These are phyloP conservation scores for Incumbomyces lentus DNA, from an alignment of 2,329 filamentous ascomycete genomes.

Conservation along the genomic window DNA sequence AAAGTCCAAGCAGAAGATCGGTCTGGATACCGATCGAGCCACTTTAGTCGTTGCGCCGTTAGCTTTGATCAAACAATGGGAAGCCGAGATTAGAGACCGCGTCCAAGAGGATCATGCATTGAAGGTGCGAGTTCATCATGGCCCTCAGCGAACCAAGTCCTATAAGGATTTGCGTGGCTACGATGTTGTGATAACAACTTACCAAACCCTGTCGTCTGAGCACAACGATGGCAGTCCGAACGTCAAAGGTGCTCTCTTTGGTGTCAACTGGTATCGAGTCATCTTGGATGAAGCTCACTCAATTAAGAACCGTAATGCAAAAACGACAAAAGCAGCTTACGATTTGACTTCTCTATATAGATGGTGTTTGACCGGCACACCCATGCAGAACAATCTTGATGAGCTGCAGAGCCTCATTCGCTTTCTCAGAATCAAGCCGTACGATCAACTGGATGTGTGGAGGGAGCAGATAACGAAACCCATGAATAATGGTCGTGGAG, in stretches of 20 bases:
- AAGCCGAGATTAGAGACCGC: slow-evolving; percentile 79
- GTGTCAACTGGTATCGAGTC: slow-evolving; percentile 86
- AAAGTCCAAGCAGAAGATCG: slow-evolving; percentile 52
- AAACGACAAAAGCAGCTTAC: slow-evolving; percentile 85
- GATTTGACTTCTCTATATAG: slow-evolving; percentile 75
- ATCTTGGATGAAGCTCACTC: slow-evolving; percentile 95
- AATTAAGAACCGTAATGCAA: slow-evolving; percentile 96
- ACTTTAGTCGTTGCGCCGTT: slow-evolving; percentile 89
- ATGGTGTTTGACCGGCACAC: slow-evolving; percentile 93
- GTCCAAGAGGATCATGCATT: slow-evolving; percentile 59
- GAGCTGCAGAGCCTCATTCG: slow-evolving; percentile 89
- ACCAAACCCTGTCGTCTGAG: slow-evolving; percentile 89
- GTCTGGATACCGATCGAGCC: slow-evolving; percentile 58
- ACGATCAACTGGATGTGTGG: slow-evolving; percentile 77
- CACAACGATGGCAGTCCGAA: slow-evolving; percentile 56
- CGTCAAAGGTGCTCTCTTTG: slow-evolving; percentile 73
- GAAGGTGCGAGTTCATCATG: slow-evolving; percentile 83
- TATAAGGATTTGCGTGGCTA: slow-evolving; percentile 68
- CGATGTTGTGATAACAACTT: slow-evolving; percentile 95
- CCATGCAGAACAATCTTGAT: slow-evolving; percentile 96
- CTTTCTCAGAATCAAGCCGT: slow-evolving; percentile 86
- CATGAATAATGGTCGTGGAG: slow-evolving; percentile 80
- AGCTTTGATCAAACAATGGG: slow-evolving; percentile 94
- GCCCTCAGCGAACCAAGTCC: slow-evolving; percentile 70
- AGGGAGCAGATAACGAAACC: slow-evolving; percentile 82